Evolutionary conservation across 225 moss, liverwort and hornwort species (phyloP).

Genomic region (Bryoerythrophyllum caledonicum): DNA sequence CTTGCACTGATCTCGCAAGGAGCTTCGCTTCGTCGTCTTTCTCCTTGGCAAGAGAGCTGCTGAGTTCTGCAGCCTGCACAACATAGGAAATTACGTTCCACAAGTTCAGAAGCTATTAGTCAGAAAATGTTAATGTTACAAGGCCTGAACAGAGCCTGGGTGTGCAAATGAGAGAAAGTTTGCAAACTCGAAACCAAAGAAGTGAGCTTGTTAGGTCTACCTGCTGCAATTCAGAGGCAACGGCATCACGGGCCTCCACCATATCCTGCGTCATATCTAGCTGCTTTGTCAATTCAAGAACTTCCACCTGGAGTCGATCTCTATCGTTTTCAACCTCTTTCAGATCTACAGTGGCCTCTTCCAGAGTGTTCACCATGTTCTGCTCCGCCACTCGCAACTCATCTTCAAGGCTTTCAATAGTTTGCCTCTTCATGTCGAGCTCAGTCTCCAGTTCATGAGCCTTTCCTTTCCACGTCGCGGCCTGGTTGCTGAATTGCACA

Average conservation of each 20-base stretch:
- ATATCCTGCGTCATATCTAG: constrained; percentile 68
- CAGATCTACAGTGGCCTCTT: constrained; percentile 56
- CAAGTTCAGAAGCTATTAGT: background rate
- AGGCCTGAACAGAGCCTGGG: background rate
- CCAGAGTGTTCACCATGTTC: constrained; percentile 47
- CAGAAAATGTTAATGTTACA: background rate
- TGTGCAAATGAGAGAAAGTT: background rate
- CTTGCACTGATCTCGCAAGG: constrained; percentile 80
- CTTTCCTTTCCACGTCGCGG: constrained; percentile 46
- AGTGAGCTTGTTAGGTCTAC: constrained; percentile 28
- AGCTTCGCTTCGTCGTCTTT: constrained; percentile 75
- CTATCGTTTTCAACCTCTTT: constrained; percentile 66
- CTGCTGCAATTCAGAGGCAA: constrained; percentile 79
- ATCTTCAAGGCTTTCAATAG: constrained; percentile 68
- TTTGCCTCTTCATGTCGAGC: constrained; percentile 63
- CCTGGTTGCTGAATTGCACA: constrained; percentile 35
- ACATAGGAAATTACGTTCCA: background rate
- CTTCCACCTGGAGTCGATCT: constrained; percentile 71
- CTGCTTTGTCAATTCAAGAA: constrained; percentile 72
- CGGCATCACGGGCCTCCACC: constrained; percentile 60
- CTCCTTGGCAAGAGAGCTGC: constrained; percentile 65
- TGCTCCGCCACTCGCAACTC: constrained; percentile 69
- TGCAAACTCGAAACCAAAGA: background rate
- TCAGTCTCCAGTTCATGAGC: constrained; percentile 63
- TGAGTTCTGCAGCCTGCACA: constrained; percentile 68